phyloP scores from a whole-genome alignment of 169 alveolate genomes.

The Blepharisma undulans region DNA sequence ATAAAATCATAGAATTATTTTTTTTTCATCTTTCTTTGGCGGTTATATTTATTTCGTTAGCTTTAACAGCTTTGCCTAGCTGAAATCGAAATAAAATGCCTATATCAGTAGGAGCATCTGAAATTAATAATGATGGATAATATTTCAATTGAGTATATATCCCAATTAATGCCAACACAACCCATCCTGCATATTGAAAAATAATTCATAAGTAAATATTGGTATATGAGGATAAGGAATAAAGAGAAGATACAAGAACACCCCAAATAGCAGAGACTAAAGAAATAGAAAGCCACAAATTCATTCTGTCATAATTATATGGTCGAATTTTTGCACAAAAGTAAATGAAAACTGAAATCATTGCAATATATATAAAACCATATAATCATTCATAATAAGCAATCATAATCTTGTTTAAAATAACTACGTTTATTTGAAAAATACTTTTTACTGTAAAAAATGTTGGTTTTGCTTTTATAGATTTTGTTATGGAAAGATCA shows the following conservation, averaged over 20 bases:
- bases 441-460: not conserved
- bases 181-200: not conserved
- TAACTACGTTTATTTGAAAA: not conserved
- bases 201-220: not conserved
- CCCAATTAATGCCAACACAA: not conserved
- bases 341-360: not conserved
- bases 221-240: not conserved
- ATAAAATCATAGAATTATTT: no score
- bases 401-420: not conserved
- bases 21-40: not conserved
- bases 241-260: not conserved
- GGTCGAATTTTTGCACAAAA: not conserved
- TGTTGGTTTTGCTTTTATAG: not conserved
- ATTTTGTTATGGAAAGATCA: not conserved
- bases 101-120: not conserved
- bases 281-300: not conserved
- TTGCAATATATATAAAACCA: not conserved
- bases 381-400: not conserved
- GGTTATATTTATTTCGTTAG: not conserved
- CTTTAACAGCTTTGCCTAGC: not conserved
- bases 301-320: not conserved
- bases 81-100: slow-evolving; percentile 2
- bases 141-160: not conserved
- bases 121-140: not conserved
- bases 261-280: not conserved